Conservation (phyloP, 2,329 filamentous ascomycete genomes). For the Sporothrix dimorphospora region DNA sequence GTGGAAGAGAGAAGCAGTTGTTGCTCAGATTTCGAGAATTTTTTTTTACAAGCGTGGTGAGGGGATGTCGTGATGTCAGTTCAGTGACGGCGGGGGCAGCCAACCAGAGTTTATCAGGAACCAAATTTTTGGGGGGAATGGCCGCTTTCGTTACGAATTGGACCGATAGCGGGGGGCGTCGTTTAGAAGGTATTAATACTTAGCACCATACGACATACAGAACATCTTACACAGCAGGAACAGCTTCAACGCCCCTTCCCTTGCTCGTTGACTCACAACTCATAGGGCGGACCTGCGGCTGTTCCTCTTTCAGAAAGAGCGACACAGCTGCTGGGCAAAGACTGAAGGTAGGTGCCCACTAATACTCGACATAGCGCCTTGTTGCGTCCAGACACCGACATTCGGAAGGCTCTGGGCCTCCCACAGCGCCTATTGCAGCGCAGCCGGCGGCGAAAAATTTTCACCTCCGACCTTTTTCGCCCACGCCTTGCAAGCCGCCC, state of each 20-base stretch:
- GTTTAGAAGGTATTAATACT: neutral
- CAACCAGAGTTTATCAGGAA: slow-evolving; percentile 20
- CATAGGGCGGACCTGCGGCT: neutral
- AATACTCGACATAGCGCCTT: slow-evolving; percentile 11
- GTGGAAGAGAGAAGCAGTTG: neutral
- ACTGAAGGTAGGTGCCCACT: slow-evolving; percentile 14
- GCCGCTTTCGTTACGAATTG: slow-evolving; percentile 10
- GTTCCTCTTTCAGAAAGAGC: slow-evolving; percentile 20
- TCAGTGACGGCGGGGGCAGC: slow-evolving; percentile 24
- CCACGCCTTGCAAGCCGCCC: neutral
- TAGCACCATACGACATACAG: neutral
- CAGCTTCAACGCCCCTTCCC: slow-evolving; percentile 19
- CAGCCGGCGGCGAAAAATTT: slow-evolving; percentile 24
- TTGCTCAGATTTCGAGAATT: neutral
- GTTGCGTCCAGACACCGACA: slow-evolving; percentile 16
- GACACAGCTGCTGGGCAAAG: neutral
- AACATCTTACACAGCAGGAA: slow-evolving; percentile 1
- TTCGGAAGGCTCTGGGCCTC: slow-evolving; percentile 23
- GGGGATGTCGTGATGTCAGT: slow-evolving; percentile 30
- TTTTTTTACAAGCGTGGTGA: neutral
- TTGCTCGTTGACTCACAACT: slow-evolving; percentile 22
- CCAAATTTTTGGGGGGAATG: neutral
- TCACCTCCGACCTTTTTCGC: slow-evolving; percentile 20
- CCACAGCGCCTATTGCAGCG: neutral
- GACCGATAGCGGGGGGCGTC: slow-evolving; percentile 23